Base-by-base conservation (phyloP, 495 filamentous ascomycete genomes). In the Penicillium diatomitis region DNA sequence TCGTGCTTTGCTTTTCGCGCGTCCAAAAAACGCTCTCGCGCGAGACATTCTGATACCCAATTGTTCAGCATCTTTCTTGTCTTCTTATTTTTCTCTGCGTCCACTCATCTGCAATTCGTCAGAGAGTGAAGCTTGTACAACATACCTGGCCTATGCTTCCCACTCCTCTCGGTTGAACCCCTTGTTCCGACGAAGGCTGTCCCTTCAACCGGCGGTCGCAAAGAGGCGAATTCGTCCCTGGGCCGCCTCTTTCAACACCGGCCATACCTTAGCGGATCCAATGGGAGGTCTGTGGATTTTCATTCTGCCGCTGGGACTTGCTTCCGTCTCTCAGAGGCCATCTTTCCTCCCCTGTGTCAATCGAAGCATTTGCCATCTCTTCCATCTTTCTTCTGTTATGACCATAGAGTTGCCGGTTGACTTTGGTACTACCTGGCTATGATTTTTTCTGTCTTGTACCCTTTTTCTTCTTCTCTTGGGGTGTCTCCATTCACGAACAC, bases 401-500 rank as follows among this genome's bases (percentile, higher is more conserved):
- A 68, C 63, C 62, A 72, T 72, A 75, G 72, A 74, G 67, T 67
- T 71, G 55, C 58, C 62, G 66, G 66, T 50, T 63, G 60, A 57
- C 54, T 68, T 72, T 60, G 64, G 69, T 68, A 48, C 53, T 66
- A 58, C 54, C 64, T 60, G 50, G 32, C 6, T 12, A 32, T 35
- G 42, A 34, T 44, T 44, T 4, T 27, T 20, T 44, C 11, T 37
- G 33, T 46, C 4, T 36, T 5, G 35, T 46, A n/a, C 28, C n/a
- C 31, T 34, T 46, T 56, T 44, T 52, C 49, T 43, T 52, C n/a
- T 64, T 47, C 38, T 60, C 61, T 64, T 53, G 12, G 40, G 32
- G 40, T 46, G 58, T 60, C 51, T 63, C 29, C 41, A 8, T 55
- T 67, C 64, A 61, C 38, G 20, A 20, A 20, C 20, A 20, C 20